A percentile compares a stretch with the other conserved stretches of the same genome.
These are phyloP conservation scores for Trichoderma sp. DNA, from an alignment of 2,329 filamentous ascomycete genomes.

Conservation along the genomic window DNA sequence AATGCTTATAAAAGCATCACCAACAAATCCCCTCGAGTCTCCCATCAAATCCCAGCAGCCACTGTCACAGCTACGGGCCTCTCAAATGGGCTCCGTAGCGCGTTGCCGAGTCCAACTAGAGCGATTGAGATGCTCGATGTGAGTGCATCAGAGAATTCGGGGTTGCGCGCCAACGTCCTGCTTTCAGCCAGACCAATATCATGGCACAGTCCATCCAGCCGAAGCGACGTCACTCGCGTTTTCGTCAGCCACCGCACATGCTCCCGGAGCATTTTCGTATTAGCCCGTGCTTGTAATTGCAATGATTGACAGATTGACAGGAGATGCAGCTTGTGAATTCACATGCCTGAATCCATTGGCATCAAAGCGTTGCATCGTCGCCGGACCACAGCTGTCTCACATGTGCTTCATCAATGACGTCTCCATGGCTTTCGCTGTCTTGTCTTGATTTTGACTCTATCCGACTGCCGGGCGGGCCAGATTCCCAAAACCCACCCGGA, in stretches of 20 bases:
- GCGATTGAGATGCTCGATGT: background rate
- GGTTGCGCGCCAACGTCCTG: conserved; percentile 11
- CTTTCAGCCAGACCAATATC: background rate
- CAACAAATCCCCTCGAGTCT: too few species aligned
- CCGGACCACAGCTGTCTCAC: background rate
- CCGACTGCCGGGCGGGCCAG: conserved; percentile 10
- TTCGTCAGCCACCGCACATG: conserved; percentile 12
- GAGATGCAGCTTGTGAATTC: background rate
- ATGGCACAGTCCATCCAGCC: conserved; percentile 11
- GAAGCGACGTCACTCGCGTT: conserved; percentile 19
- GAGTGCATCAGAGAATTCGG: conserved; percentile 14
- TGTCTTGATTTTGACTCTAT: background rate
- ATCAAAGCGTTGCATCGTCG: background rate
- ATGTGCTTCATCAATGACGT: conserved; percentile 14
- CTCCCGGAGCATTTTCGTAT: conserved; percentile 14
- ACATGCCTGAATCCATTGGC: background rate
- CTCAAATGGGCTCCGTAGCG: conserved; percentile 2
- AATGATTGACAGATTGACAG: background rate
- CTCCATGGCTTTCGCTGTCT: background rate
- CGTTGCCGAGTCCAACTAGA: background rate
- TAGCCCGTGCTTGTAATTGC: background rate
- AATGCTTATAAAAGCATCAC: background rate
- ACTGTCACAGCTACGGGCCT: background rate
- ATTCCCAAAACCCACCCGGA: background rate
- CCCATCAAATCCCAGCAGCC: background rate